phyloP scores from a whole-genome alignment of 257 asterid species.

The Capsicum baccatum region DNA sequence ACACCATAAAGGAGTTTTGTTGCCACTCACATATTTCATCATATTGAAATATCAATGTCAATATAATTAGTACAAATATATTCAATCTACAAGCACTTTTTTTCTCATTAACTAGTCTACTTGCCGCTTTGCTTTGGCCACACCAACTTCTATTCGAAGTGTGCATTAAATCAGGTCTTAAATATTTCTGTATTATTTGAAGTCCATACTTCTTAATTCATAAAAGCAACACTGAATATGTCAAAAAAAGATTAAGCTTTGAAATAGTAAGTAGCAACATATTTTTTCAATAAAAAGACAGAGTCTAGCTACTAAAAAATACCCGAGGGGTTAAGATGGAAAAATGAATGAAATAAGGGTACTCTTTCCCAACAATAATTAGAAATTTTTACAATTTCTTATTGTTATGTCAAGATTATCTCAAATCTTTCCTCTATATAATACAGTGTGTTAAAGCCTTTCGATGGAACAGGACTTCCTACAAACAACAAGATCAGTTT shows the following conservation, averaged over 20 bases:
- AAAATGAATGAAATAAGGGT: constrained; percentile 11
- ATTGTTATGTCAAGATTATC: not conserved
- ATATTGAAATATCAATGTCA: not conserved
- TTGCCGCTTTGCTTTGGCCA: not conserved
- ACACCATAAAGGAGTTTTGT: no score
- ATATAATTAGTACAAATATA: not conserved
- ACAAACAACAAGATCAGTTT: constrained; percentile 9
- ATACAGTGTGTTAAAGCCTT: constrained; percentile 24
- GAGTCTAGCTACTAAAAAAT: not conserved
- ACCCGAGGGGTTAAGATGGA: not conserved
- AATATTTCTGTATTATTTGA: not conserved
- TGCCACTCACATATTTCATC: no score
- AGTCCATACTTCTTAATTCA: not conserved
- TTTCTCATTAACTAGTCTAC: not conserved
- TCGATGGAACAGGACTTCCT: constrained; percentile 15
- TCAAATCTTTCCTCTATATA: constrained; percentile 9
- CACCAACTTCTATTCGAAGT: not conserved
- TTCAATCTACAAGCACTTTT: not conserved
- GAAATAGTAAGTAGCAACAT: not conserved
- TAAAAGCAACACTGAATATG: not conserved
- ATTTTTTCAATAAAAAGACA: not conserved
- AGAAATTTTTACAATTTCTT: not conserved
- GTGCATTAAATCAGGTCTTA: not conserved
- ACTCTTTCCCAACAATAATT: not conserved
- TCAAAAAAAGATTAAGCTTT: not conserved